Percentiles rank a stretch among this genome's conserved stretches.
phyloP scores from a whole-genome alignment of 768 basidiomycete species.

The Suillus paluster region DNA sequence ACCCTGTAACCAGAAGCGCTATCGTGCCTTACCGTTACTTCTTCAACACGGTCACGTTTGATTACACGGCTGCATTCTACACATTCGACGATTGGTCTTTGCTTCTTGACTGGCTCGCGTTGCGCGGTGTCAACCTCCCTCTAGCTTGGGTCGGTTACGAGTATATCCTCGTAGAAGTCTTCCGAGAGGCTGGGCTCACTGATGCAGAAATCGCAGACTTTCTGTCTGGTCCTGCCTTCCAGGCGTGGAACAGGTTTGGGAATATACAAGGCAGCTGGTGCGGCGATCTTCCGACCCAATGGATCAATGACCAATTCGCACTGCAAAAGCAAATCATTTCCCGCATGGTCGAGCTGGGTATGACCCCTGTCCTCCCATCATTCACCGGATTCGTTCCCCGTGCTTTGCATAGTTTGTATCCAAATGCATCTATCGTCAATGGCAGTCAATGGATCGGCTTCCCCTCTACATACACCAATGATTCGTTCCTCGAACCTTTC shows the following conservation, averaged over 20 bases:
- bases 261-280: constrained; percentile 48
- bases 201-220: constrained; percentile 40
- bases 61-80: constrained; percentile 46
- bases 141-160: constrained; percentile 48
- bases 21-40: constrained; percentile 46
- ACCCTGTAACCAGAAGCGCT: constrained; percentile 34
- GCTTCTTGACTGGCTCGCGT: constrained; percentile 46
- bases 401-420: constrained; percentile 33
- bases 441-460: constrained; percentile 43
- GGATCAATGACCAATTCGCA: constrained; percentile 42
- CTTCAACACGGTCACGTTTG: constrained; percentile 48
- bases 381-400: constrained; percentile 48
- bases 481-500: constrained; percentile 45
- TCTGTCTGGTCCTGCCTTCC: constrained; percentile 45
- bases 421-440: constrained; percentile 39
- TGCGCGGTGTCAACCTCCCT: constrained; percentile 46
- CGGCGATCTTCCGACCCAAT: constrained; percentile 39
- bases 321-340: constrained; percentile 41
- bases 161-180: constrained; percentile 39
- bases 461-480: constrained; percentile 37
- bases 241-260: constrained; percentile 48
- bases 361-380: constrained; percentile 46
- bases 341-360: constrained; percentile 46
- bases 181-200: constrained; percentile 41
- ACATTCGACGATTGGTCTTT: constrained; percentile 43